These are phyloP conservation scores for Mucuna pruriens DNA, from an alignment of 306 rosid species.

Conservation along the genomic window DNA sequence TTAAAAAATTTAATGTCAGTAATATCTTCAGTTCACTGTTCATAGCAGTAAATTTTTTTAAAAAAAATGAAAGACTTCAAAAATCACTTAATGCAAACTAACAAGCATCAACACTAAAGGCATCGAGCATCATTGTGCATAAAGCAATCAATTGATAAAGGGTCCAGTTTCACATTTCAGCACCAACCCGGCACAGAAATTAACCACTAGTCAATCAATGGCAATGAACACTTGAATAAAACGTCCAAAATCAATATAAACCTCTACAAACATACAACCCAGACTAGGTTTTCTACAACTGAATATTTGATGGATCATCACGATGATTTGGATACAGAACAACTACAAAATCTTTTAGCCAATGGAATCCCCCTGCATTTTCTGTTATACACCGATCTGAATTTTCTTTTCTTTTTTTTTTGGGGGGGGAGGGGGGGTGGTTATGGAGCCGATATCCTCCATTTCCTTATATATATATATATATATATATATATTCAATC, in stretches of 20 bases:
- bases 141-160: not conserved
- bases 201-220: constrained; percentile 18
- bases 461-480: constrained; percentile 23
- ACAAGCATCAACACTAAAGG: not conserved
- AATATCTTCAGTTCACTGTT: not conserved
- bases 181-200: constrained; percentile 6
- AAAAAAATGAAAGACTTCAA: not conserved
- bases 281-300: constrained; percentile 35
- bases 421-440: not conserved
- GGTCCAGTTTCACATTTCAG: constrained; percentile 23
- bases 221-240: constrained; percentile 28
- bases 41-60: not conserved
- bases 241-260: constrained; percentile 22
- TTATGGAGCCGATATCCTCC: constrained; percentile 22
- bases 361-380: constrained; percentile 32
- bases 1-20: not conserved
- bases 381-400: constrained; percentile 32
- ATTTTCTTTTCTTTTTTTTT: not conserved
- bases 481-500: constrained; percentile 41
- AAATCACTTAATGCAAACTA: not conserved
- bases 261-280: constrained; percentile 40
- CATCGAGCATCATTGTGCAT: not conserved
- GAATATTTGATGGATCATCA: constrained; percentile 26
- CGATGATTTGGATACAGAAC: constrained; percentile 17
- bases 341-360: constrained; percentile 46